Evolutionary conservation across 2,329 filamentous ascomycete species (phyloP), one percentile per base, ranked within the genome.

Genomic region (Aciculosporium take): DNA sequence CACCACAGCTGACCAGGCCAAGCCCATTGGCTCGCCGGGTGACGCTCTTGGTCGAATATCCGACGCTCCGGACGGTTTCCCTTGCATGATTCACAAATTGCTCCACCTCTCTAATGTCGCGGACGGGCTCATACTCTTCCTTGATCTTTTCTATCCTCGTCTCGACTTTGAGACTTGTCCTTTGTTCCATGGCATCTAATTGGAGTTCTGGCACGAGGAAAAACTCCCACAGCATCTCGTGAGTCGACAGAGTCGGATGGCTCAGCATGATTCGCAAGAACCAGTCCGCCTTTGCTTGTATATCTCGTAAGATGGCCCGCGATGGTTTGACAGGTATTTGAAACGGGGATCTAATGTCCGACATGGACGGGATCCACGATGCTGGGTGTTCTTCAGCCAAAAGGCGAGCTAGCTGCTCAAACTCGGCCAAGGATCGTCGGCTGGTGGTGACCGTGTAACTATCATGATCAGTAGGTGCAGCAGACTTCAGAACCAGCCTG

Each of bases 211-310:
- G 91, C 10, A 98, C 88, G 1, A 98, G 72, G 61, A 98, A 94
- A 63, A 98, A 98, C 53, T 98, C 91, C 93, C 91, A 98, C 2
- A 98, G 72, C 58, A 96, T 86, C 64, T 98, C 91, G 55, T 98
- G 93, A 0, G 85, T 94, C 0, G 86, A 76, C 56, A 98, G 95
- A 0, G 91, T 96, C 3, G 89, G 83, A 55, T 98, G 91, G 7
- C 76, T 71, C 21, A 98, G 71, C 48, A 98, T 72, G 15, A 87
- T 85, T 49, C 84, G 85, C 51, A 98, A 65, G 53, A 96, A 95
- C 50, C 78, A 81, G 60, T 98, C 86, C 17, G 94, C 76, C 13
- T 82, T 78, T 34, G 86, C 66, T 57, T 98, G 93, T 39, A 88
- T 81, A 52, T 96, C 87, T 48, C 87, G 81, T 30, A 98, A 66